Evolutionary conservation across 768 basidiomycete genomes (phyloP), one percentile per base, ranked within the genome.

Genomic region (Leccinum disarticulatum): DNA sequence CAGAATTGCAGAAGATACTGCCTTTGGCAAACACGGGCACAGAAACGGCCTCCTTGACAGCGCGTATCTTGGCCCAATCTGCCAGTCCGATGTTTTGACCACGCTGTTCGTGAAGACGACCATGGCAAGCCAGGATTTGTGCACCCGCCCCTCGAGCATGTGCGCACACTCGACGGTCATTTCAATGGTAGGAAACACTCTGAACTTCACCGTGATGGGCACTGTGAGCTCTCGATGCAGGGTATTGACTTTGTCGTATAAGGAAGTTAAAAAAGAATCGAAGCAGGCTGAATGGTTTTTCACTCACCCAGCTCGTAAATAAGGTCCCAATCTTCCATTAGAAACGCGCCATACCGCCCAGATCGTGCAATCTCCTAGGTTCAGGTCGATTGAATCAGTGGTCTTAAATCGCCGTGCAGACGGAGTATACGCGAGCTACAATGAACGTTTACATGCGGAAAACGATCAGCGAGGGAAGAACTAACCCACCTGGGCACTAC

Each of bases 11-110:
- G 11, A 98, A 85, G 60, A 98, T 85, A 72, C 98, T 98, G 35
- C 96, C 97, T 72, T 99, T 99, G 0, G 96, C 95, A 71, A 99
- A 91, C 4, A 99, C 95, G 3, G 95, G 96, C 0, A 99, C 83
- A 1, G 84, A 85, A 38, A 98, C 92, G 1, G 92, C 91, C 65
- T 90, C 74, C 73, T 95, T 97, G 66, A 99, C 94, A 0, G 93
- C 91, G 8, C 82, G 83, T 68, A 99, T 98, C 73, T 97, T 88
- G 27, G 77, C 77, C 90, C 91, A 97, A 66, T 93, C 91, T 6
- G 94, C 94, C 11, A 95, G 73, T 17, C 95, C 95, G 0, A 88
- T 80, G 49, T 86, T 83, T 56, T 92, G 90, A 1, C 96, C 97
- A 19, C 96, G 87, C 74, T 96, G 94, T 64, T 98, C 95, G 31